These are phyloP conservation scores for Heritiera fomes DNA, from an alignment of 345 rosid genomes.

Conservation along the genomic window DNA sequence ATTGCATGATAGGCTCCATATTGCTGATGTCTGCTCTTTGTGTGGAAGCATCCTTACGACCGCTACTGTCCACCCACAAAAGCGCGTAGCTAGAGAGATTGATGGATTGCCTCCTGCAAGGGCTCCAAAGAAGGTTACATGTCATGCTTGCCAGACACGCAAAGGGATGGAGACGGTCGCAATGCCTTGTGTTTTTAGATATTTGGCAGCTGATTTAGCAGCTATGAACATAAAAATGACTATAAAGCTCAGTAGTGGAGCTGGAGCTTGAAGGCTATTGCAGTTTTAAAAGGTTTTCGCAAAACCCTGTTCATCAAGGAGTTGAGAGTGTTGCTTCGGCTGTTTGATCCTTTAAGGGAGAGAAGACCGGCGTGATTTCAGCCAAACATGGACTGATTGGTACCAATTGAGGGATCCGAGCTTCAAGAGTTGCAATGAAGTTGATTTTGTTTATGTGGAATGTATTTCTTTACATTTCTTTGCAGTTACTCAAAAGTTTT, in stretches of 20 bases:
- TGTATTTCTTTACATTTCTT: no score
- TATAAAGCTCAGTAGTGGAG: slow-evolving; percentile 53
- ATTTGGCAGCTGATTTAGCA: slow-evolving; percentile 88
- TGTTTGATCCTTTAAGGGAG: background rate
- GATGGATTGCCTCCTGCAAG: slow-evolving; percentile 71
- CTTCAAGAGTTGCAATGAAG: no score
- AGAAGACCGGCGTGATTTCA: no score
- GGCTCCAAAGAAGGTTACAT: slow-evolving; percentile 69
- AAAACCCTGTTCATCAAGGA: no score
- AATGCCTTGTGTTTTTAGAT: slow-evolving; percentile 92
- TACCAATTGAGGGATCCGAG: no score
- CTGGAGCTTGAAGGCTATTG: slow-evolving; percentile 31
- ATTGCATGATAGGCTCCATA: slow-evolving; percentile 90
- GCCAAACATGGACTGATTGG: no score
- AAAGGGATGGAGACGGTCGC: slow-evolving; percentile 95
- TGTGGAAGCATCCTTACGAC: slow-evolving; percentile 86
- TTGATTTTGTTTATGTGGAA: no score
- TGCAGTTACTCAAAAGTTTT: no score
- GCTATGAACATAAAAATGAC: slow-evolving; percentile 92
- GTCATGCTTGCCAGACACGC: slow-evolving; percentile 71
- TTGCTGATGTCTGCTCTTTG: slow-evolving; percentile 84
- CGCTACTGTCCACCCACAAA: slow-evolving; percentile 54
- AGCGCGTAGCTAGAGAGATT: slow-evolving; percentile 51
- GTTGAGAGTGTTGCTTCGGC: background rate
- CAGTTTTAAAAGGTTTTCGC: background rate